A percentile compares a stretch with the other conserved stretches of the same genome.
These are phyloP conservation scores for Antrodiella citrinella DNA, from an alignment of 768 basidiomycete genomes.

Conservation along the genomic window DNA sequence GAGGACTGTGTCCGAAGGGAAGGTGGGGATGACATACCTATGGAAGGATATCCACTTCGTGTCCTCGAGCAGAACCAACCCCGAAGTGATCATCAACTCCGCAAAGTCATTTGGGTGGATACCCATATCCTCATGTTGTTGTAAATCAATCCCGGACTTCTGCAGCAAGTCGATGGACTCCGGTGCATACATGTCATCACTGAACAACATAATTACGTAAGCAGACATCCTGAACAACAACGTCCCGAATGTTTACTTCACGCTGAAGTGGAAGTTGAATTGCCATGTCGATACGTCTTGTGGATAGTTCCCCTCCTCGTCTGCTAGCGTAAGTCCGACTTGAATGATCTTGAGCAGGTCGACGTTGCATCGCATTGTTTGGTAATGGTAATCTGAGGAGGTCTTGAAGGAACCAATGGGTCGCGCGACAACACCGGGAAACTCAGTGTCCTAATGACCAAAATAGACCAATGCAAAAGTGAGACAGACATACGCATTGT, in stretches of 20 bases:
- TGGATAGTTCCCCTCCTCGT: constrained; percentile 89
- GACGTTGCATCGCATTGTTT: constrained; percentile 99
- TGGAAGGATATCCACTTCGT: constrained; percentile 98
- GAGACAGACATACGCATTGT: constrained; percentile 4
- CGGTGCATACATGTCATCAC: constrained; percentile 98
- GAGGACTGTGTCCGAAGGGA: not conserved
- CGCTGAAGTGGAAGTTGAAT: constrained; percentile 94
- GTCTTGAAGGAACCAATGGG: constrained; percentile 96
- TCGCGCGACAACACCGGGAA: constrained; percentile 95
- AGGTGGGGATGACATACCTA: constrained; percentile 41
- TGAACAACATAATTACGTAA: constrained; percentile 26
- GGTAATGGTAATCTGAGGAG: constrained; percentile 97
- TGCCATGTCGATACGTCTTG: constrained; percentile 95
- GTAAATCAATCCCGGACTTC: constrained; percentile 94
- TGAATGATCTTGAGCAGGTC: constrained; percentile 97
- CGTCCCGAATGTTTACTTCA: constrained; percentile 52
- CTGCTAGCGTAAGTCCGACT: constrained; percentile 89
- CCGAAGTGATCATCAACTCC: constrained; percentile 93
- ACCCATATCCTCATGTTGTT: constrained; percentile 86
- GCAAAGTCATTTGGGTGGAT: constrained; percentile 93
- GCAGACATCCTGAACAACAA: constrained; percentile 5
- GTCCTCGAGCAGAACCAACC: constrained; percentile 80
- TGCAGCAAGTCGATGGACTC: constrained; percentile 92
- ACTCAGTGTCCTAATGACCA: constrained; percentile 98
- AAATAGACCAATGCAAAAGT: constrained; percentile 14